These are phyloP conservation scores for Bacidia rubella DNA, from an alignment of 495 filamentous ascomycete species.

Conservation along the genomic window DNA sequence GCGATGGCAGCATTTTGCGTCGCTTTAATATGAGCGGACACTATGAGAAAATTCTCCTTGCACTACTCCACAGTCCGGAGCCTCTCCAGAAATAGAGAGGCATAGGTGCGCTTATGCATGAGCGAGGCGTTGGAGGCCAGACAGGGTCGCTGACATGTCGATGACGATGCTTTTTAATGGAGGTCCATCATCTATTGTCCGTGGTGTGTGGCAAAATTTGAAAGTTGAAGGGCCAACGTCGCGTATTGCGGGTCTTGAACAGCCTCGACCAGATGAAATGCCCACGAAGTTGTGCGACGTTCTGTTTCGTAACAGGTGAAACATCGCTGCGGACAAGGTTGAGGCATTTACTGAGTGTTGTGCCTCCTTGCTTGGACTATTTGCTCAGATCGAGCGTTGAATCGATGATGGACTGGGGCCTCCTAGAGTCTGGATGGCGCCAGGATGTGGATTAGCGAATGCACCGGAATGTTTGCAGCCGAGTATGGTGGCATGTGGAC, in stretches of 20 bases:
- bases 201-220: background rate
- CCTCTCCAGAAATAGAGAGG: background rate
- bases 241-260: background rate
- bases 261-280: background rate
- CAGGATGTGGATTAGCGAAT: background rate
- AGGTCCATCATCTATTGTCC: background rate
- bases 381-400: background rate
- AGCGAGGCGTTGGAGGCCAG: background rate
- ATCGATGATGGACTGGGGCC: background rate
- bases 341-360: background rate
- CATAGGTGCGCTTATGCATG: constrained; percentile 4
- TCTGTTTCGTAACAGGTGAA: background rate
- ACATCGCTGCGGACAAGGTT: background rate
- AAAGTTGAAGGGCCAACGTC: background rate
- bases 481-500: too few relatives aligned
- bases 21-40: background rate
- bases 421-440: background rate
- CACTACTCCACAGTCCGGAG: background rate
- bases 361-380: background rate
- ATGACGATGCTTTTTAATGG: background rate
- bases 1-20: background rate
- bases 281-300: background rate
- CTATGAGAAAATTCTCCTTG: background rate
- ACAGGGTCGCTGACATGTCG: background rate
- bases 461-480: too few relatives aligned